Base-by-base conservation (phyloP, 192 early-diverging fungal genomes). In the Linnemannia schmuckeri region DNA sequence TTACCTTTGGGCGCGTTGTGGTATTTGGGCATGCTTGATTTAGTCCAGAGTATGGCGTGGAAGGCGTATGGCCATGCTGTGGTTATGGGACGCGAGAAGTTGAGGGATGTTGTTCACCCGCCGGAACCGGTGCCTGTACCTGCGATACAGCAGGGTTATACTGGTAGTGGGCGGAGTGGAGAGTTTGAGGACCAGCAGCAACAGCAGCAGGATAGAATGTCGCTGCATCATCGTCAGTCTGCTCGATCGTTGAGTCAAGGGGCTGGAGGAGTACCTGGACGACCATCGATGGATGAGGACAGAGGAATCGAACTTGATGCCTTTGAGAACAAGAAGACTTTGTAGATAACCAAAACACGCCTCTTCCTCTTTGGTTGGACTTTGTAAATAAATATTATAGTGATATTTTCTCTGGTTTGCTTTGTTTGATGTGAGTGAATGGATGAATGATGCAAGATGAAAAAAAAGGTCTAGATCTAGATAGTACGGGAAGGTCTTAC, bases 11-110 rank as follows among this genome's bases (percentile, higher is more conserved):
- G 71, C 0, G 79, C 78, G 22, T 37, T 86, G 38, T 86, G 84
- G 84, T 81, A 86, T 47, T 72, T 86, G 37, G 75, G 77, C 27
- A 54, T 86, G 79, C 18, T 86, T 30, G 75, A 70, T 2, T 15
- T 75, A 24, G 84, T 77, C 3, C 79, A 77, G 68, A 74, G 24
- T 13, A 55, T 86, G 15, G 75, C 42, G 1, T 66, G 42, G 72
- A 77, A 55, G 30, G 70, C 22, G 20, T 86, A 77, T 68, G 75
- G 81, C 9, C 79, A 86, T 24, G 75, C 57, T 10, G 0, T 81
- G 57, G 22, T 77, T 17, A 0, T 86, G n/a, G 84, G 84, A 1
- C 40, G 47, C 18, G 79, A 75, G n/a, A 79, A 70, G 46, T n/a
- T 86, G 22, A 70, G 79, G 35, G 76, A 78, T 35, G 70, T 78